Conservation (phyloP, 768 basidiomycete genomes). For the Mycena albidolilacea region DNA sequence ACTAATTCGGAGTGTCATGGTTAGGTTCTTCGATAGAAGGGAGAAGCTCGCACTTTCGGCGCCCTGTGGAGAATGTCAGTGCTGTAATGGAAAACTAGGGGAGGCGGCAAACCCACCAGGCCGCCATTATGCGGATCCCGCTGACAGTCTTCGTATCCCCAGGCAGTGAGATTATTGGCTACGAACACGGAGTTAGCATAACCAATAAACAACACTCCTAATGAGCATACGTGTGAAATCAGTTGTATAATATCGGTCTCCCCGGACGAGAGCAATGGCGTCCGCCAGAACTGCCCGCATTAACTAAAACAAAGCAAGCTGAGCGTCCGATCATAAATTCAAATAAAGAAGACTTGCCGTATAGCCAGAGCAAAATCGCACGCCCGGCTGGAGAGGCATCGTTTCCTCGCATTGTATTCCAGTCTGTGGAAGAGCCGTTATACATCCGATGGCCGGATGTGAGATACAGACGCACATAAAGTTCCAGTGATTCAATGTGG, state of each 20-base stretch:
- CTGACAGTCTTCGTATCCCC: slow-evolving; percentile 67
- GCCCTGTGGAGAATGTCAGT: slow-evolving; percentile 35
- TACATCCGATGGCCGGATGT: too few relatives aligned
- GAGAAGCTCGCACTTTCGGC: slow-evolving; percentile 48
- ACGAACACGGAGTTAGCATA: background rate
- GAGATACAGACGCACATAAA: slow-evolving; percentile 41
- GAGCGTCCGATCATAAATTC: too few relatives aligned
- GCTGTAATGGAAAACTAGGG: background rate
- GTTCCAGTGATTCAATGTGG: slow-evolving; percentile 56
- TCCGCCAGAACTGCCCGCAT: slow-evolving; percentile 67
- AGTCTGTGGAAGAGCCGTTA: slow-evolving; percentile 2
- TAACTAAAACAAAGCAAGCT: slow-evolving; percentile 45
- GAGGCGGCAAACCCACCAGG: slow-evolving; percentile 25
- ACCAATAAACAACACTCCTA: background rate
- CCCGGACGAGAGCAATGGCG: slow-evolving; percentile 67
- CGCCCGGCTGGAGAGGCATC: slow-evolving; percentile 65
- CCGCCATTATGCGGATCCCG: slow-evolving; percentile 59
- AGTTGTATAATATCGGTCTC: slow-evolving; percentile 68
- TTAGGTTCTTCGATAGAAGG: too few relatives aligned
- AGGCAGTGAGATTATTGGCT: slow-evolving; percentile 63
- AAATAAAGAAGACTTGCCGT: slow-evolving; percentile 50
- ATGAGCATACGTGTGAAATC: slow-evolving; percentile 60
- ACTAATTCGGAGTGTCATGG: slow-evolving; percentile 41
- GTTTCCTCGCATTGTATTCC: slow-evolving; percentile 65
- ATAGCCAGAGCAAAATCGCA: slow-evolving; percentile 73